Evolutionary conservation across 495 filamentous ascomycete species (phyloP).

Genomic region (Terfezia boudieri): DNA sequence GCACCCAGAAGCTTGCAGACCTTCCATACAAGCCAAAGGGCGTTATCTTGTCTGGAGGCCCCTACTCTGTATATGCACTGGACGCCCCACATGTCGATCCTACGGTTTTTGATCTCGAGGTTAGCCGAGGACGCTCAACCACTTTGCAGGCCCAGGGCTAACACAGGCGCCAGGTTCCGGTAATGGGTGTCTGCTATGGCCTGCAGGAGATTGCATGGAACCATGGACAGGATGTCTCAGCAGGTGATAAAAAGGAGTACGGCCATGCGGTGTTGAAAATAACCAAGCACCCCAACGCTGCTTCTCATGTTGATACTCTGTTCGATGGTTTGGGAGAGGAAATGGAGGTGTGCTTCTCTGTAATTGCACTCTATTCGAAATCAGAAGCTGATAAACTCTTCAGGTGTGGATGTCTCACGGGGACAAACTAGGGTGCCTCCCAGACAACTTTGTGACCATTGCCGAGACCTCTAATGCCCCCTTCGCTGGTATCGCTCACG

Average conservation of each 20-base stretch:
- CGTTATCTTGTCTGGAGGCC: conserved; percentile 55
- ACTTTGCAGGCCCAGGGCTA: background rate
- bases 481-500: conserved; percentile 63
- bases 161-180: conserved; percentile 26
- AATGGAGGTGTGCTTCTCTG: conserved; percentile 22
- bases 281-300: conserved; percentile 25
- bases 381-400: background rate
- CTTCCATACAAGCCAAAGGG: conserved; percentile 65
- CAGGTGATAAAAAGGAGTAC: conserved; percentile 51
- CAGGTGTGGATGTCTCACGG: conserved; percentile 66
- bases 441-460: conserved; percentile 45
- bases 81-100: conserved; percentile 59
- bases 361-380: background rate
- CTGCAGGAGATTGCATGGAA: conserved; percentile 67
- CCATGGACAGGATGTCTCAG: conserved; percentile 44
- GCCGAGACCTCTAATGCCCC: conserved; percentile 53
- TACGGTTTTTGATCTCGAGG: conserved; percentile 51
- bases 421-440: conserved; percentile 57
- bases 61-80: conserved; percentile 50
- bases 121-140: background rate
- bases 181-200: conserved; percentile 64
- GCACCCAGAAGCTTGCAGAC: conserved; percentile 64
- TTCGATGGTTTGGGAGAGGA: conserved; percentile 46
- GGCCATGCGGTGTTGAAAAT: conserved; percentile 39
- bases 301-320: conserved; percentile 42